These are phyloP conservation scores for Fusarium avenaceum DNA, from an alignment of 2,329 filamentous ascomycete genomes.

Conservation along the genomic window DNA sequence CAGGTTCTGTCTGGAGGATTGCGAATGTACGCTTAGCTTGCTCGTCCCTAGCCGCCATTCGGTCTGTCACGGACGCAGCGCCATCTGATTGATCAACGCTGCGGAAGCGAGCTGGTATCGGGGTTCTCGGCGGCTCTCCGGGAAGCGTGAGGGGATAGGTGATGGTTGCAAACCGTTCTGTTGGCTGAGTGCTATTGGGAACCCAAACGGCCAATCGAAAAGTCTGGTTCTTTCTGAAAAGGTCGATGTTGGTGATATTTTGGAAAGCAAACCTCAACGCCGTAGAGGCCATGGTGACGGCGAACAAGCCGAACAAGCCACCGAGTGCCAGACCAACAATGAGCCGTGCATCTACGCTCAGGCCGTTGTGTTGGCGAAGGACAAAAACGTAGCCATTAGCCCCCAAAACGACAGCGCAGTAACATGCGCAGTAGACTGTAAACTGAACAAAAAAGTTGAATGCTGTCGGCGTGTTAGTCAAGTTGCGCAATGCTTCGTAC, in stretches of 20 bases:
- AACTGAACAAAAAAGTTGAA: slow-evolving; percentile 97
- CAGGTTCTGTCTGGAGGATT: slow-evolving; percentile 77
- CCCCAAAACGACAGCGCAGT: slow-evolving; percentile 74
- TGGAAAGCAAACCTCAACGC: slow-evolving; percentile 76
- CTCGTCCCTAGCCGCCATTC: slow-evolving; percentile 55
- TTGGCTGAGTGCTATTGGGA: slow-evolving; percentile 61
- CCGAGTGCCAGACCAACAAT: slow-evolving; percentile 76
- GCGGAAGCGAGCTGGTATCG: slow-evolving; percentile 18
- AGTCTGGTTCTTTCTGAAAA: slow-evolving; percentile 72
- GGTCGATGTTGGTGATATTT: slow-evolving; percentile 90
- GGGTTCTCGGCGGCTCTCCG: slow-evolving; percentile 19
- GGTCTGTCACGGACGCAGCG: slow-evolving; percentile 30
- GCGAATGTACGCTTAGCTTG: slow-evolving; percentile 78
- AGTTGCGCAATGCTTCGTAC: neutral
- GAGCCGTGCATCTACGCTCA: slow-evolving; percentile 68
- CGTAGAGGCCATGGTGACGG: slow-evolving; percentile 79
- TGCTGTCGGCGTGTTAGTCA: slow-evolving; percentile 56
- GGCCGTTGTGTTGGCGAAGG: slow-evolving; percentile 62
- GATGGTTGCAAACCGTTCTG: slow-evolving; percentile 64
- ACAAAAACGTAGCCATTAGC: slow-evolving; percentile 74
- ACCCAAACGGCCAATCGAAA: slow-evolving; percentile 83
- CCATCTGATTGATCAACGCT: slow-evolving; percentile 10
- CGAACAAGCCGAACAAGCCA: slow-evolving; percentile 84
- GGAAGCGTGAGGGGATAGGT: slow-evolving; percentile 67
- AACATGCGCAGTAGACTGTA: slow-evolving; percentile 77